These are phyloP conservation scores for Phaffomyces opuntiae DNA, from an alignment of 805 yeast genomes.

Conservation along the genomic window DNA sequence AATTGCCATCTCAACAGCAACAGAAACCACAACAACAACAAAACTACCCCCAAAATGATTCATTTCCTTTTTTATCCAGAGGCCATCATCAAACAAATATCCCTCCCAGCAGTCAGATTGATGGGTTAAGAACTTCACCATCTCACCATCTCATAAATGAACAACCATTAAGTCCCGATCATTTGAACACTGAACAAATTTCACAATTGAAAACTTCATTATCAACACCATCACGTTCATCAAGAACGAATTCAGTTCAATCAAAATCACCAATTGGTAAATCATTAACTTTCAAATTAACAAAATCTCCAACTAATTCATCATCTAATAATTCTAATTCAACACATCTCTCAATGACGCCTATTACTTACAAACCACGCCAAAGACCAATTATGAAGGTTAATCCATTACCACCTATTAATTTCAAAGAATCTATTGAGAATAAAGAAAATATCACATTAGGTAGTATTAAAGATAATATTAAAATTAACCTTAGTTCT, in stretches of 20 bases:
- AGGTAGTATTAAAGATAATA: background rate
- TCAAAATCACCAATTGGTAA: conserved; percentile 3
- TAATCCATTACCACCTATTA: conserved; percentile 14
- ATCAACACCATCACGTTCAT: conserved; percentile 17
- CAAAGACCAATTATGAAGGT: conserved; percentile 17
- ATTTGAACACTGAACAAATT: background rate
- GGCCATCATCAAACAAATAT: too few species aligned
- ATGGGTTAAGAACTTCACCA: background rate
- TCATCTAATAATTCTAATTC: background rate
- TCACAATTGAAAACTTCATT: background rate
- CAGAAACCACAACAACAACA: background rate
- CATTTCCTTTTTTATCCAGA: background rate
- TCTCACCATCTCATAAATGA: background rate
- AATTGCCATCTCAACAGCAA: background rate
- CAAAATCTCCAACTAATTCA: conserved; percentile 3
- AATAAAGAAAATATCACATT: conserved; percentile 7
- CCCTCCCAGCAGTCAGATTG: too few species aligned
- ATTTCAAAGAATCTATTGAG: background rate
- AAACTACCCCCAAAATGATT: background rate
- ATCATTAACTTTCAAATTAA: conserved; percentile 18
- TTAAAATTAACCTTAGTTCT: background rate
- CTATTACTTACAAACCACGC: conserved; percentile 11
- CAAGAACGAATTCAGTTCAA: background rate
- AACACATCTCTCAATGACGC: conserved; percentile 6
- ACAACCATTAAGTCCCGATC: background rate